Conservation (phyloP, 495 filamentous ascomycete genomes). For the Xylaria acuta region DNA sequence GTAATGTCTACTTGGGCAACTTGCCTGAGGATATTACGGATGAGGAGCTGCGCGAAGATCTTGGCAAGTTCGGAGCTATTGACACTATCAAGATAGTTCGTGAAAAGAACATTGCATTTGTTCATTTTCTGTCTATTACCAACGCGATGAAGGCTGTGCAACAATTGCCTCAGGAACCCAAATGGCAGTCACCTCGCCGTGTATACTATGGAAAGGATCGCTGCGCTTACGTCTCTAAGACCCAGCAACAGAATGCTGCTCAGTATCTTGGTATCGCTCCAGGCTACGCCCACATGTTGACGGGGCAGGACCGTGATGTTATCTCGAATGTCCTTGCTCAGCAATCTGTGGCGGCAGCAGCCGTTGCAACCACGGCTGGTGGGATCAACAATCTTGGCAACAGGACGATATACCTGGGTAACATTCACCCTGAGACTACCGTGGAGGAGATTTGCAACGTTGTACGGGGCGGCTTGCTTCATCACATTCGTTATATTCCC, state of each 20-base stretch:
- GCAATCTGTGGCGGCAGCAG: conserved; percentile 95
- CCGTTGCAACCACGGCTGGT: conserved; percentile 93
- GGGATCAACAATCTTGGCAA: conserved; percentile 97
- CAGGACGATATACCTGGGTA: conserved; percentile 95
- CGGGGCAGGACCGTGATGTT: conserved; percentile 91
- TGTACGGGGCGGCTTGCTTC: conserved; percentile 87
- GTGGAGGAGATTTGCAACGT: conserved; percentile 99
- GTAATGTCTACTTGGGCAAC: conserved; percentile 97
- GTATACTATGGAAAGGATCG: conserved; percentile 99
- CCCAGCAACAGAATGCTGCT: conserved; percentile 97
- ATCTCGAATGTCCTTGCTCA: conserved; percentile 96
- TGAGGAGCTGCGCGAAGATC: conserved; percentile 90
- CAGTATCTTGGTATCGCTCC: conserved; percentile 98
- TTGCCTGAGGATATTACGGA: conserved; percentile 87
- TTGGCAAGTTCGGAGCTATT: conserved; percentile 95
- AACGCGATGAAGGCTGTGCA: conserved; percentile 99
- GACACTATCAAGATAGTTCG: conserved; percentile 98
- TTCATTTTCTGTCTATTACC: conserved; percentile 96
- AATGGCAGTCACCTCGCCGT: conserved; percentile 93
- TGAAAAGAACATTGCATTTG: conserved; percentile 97
- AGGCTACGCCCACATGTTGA: conserved; percentile 95
- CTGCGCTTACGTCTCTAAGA: conserved; percentile 98
- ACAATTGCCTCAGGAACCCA: conserved; percentile 92
- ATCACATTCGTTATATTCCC: conserved; percentile 98
- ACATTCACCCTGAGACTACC: conserved; percentile 98